Evolutionary conservation across 2,329 filamentous ascomycete species (phyloP).

Genomic region (Paraphaeosphaeria sporulosa): DNA sequence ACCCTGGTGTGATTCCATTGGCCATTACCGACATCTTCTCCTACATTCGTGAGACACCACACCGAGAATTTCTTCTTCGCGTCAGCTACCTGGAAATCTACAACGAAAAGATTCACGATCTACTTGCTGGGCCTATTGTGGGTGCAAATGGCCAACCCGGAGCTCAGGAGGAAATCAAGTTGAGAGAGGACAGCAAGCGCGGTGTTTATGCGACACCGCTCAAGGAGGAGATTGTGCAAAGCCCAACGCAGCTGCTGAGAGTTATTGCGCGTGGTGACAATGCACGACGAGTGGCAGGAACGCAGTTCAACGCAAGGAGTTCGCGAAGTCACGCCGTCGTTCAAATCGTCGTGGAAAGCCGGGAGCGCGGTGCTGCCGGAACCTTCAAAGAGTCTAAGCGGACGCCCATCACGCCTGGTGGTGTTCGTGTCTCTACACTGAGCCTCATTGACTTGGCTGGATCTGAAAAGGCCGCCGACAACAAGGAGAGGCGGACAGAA

Average conservation of each 20-base stretch:
- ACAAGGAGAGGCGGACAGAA: conserved; percentile 91
- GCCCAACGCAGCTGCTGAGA: conserved; percentile 89
- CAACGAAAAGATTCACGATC: conserved; percentile 95
- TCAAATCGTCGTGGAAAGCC: conserved; percentile 96
- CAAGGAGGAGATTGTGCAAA: conserved; percentile 98
- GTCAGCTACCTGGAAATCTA: conserved; percentile 99
- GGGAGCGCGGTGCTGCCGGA: conserved; percentile 70
- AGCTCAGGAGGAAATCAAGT: conserved; percentile 91
- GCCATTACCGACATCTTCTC: conserved; percentile 99
- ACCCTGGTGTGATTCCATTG: conserved; percentile 93
- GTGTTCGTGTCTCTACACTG: conserved; percentile 92
- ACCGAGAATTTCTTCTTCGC: conserved; percentile 89
- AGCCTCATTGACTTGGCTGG: conserved; percentile 96
- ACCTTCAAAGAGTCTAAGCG: conserved; percentile 52
- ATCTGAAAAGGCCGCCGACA: conserved; percentile 93
- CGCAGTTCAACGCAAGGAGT: conserved; percentile 95
- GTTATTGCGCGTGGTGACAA: conserved; percentile 96
- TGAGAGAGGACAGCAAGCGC: conserved; percentile 94
- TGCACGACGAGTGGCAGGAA: conserved; percentile 87
- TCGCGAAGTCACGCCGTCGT: conserved; percentile 98
- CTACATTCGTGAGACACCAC: conserved; percentile 95
- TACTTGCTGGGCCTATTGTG: conserved; percentile 76
- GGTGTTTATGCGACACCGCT: conserved; percentile 95
- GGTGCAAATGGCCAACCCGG: conserved; percentile 56
- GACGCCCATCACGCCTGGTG: conserved; percentile 68